Base-by-base conservation (phyloP, 139 green algal species). In the Chlamydomonas asymmetrica region DNA sequence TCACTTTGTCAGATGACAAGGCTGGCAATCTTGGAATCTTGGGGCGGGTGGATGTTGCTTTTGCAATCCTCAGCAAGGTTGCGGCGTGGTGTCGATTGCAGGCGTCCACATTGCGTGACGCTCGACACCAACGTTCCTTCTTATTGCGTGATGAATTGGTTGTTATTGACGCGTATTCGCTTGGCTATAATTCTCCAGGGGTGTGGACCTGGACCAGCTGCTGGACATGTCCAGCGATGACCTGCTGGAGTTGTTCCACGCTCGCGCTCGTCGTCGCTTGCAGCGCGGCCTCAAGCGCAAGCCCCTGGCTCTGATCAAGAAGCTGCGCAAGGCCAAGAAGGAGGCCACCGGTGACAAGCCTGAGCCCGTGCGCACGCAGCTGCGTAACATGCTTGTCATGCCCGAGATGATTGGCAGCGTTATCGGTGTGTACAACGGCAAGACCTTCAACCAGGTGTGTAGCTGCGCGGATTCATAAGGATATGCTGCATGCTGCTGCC, bases 321-420 rank as follows among this genome's bases (percentile, higher is more conserved):
- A 98, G 90, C 90, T 99, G 68, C 90, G 96, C 65, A 98, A 97
- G 88, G 95, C 94, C 74, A 93, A 93, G 82, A 93, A 92, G 76
- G 91, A 90, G 18, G 29, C 74, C 34, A 49, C 69, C n/a, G 94
- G 93, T 66, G 96, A 99, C 88, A 99, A 99, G 94, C 97, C 97
- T 45, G 92, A 98, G 63, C 84, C 94, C 27, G 96, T 99, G 76
- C 91, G 97, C 82, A 99, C 97, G 27, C 97, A 99, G 89, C 89
- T 99, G 84, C 90, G 97, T 68, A 97, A 99, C 89, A 98, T 98
- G 95, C 96, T 99, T 85, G 94, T 99, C 69, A 91, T 99, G 57
- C 97, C 97, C 34, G 96, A 99, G 90, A 99, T 99, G 96, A 98
- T 99, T 72, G 97, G 97, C 71, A 94, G 83, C 75, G 88, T 99